phyloP scores from a whole-genome alignment of 2,329 filamentous ascomycete genomes.

The Hypoxylon rubiginosum region DNA sequence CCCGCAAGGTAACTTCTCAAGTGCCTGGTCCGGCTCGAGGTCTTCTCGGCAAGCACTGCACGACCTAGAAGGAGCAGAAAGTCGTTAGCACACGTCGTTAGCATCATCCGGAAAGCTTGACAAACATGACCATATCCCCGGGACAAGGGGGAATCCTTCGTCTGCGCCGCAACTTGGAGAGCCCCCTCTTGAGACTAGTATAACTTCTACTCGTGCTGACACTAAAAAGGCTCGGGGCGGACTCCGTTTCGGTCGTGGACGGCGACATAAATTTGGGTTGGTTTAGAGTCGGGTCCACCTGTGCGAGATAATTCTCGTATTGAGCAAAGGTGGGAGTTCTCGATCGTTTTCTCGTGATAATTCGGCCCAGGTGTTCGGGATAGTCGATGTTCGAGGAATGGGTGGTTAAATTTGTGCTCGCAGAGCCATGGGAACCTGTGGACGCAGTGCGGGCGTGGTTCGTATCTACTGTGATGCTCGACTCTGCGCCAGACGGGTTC shows the following conservation, averaged over 20 bases:
- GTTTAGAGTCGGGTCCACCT: slow-evolving; percentile 59
- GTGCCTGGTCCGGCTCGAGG: slow-evolving; percentile 57
- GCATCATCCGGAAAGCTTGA: slow-evolving; percentile 18
- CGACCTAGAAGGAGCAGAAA: slow-evolving; percentile 56
- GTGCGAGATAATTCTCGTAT: slow-evolving; percentile 66
- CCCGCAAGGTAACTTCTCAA: slow-evolving; percentile 68
- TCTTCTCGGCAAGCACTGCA: slow-evolving; percentile 71
- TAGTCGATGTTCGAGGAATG: slow-evolving; percentile 57
- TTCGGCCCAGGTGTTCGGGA: slow-evolving; percentile 43
- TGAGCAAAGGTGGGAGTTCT: slow-evolving; percentile 62
- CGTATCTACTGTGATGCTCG: slow-evolving; percentile 57
- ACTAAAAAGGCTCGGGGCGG: slow-evolving; percentile 60
- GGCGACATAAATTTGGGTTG: slow-evolving; percentile 58
- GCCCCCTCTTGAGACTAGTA: slow-evolving; percentile 60
- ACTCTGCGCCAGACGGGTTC: slow-evolving; percentile 58
- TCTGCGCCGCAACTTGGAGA: slow-evolving; percentile 60
- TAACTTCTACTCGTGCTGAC: slow-evolving; percentile 61
- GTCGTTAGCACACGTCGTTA: slow-evolving; percentile 16
- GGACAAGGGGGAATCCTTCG: slow-evolving; percentile 55
- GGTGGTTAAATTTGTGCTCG: slow-evolving; percentile 58
- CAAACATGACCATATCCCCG: slow-evolving; percentile 50
- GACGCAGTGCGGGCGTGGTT: slow-evolving; percentile 62
- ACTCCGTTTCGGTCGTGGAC: slow-evolving; percentile 48
- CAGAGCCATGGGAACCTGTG: slow-evolving; percentile 56
- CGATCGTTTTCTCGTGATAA: slow-evolving; percentile 52